Percentiles rank a stretch among this genome's conserved stretches.
These are phyloP conservation scores for Raphanus hybrid DNA, from an alignment of 441 rosid species.

Conservation along the genomic window DNA sequence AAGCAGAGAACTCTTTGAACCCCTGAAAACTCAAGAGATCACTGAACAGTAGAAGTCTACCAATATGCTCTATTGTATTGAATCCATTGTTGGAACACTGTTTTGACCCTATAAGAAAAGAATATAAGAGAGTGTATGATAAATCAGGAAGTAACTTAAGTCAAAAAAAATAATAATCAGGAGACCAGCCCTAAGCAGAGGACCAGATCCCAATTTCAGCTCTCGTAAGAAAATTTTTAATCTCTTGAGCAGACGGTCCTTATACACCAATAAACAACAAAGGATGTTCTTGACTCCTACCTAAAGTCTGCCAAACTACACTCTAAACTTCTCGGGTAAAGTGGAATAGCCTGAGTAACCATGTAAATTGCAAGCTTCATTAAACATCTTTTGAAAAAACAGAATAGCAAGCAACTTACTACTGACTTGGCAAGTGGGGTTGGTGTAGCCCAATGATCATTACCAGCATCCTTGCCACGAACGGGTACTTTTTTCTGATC, in stretches of 20 bases:
- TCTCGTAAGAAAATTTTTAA: not conserved
- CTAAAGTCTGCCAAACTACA: constrained; percentile 14
- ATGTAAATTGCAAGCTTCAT: not conserved
- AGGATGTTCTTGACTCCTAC: not conserved
- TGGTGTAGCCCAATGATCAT: constrained; percentile 48
- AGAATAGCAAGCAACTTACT: constrained; percentile 49
- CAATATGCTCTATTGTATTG: not conserved
- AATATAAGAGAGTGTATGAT: not conserved
- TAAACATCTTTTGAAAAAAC: no score
- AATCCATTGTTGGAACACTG: not conserved
- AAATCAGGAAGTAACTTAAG: no score
- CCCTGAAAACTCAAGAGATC: not conserved
- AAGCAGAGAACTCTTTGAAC: not conserved
- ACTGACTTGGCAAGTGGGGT: constrained; percentile 52
- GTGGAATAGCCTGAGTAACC: constrained; percentile 17
- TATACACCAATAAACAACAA: not conserved
- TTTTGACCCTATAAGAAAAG: not conserved
- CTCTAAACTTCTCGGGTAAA: not conserved
- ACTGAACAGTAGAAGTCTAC: not conserved
- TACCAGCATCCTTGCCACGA: constrained; percentile 49
- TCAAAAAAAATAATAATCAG: not conserved
- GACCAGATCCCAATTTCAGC: not conserved
- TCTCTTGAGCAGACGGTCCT: not conserved
- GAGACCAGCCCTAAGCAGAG: not conserved
- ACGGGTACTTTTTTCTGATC: constrained; percentile 46